Base-by-base conservation (phyloP, 2,329 filamentous ascomycete genomes). In the Botrytis aclada region DNA sequence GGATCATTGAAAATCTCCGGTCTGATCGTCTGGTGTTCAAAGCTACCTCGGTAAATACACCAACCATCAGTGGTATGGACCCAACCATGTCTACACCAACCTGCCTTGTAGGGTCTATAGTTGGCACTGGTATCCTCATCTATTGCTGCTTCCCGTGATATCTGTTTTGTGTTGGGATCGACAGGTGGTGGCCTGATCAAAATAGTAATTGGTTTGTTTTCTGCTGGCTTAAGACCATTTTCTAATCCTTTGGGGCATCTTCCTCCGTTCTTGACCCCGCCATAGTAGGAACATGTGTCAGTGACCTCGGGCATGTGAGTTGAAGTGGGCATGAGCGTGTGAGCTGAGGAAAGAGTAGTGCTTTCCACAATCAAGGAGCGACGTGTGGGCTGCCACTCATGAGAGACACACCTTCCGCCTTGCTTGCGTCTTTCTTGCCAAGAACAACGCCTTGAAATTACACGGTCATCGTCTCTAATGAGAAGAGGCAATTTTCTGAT, bases 171-270 rank as follows among this genome's bases (percentile, higher is more conserved):
- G 9, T 41, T 67, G 34, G 34, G 18, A 41, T 41, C 47, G 9
- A 12, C 34, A 41, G 65, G 37, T 32, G 51, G 34, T 56, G 16
- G 20, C 20, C n/a, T 56, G 34, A 67, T 18, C 1, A 51, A 41
- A 18, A 67, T 54, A 67, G 65, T 32, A 67, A 32, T 56, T 67
- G 65, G 65, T 67, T 56, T 41, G 34, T 47, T 65, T 4, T 56
- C 47, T 41, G 34, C 25, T n/a, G 65, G 65, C 16, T 54, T 41
- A 32, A 32, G 34, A 7, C 47, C 47, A 56, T 47, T 65, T 25
- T 41, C 47, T 18, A 56, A 67, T 1, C 18, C 45, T 2, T 32
- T 51, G 29, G 58, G 58, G 47, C 58, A 70, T 41, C 18, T 51
- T 22, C 43, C 58, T 32, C 32, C 69, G 16, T 64, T 70, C 37